Conservation (phyloP, 1,139 yeast genomes). For the Hanseniaspora gamundiae region DNA sequence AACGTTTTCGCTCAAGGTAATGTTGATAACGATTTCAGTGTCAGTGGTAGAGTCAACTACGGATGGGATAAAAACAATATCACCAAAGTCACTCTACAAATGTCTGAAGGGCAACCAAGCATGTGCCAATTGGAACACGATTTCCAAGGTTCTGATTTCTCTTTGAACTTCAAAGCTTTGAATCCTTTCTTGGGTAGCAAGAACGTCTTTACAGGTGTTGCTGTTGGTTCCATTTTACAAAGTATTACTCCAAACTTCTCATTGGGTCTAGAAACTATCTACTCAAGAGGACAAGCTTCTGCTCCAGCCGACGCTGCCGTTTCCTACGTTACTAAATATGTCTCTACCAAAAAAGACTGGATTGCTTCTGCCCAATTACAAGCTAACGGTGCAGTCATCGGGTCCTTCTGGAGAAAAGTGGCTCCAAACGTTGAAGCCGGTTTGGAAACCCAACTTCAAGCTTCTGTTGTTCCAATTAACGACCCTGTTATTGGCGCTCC, state of each 20-base stretch:
- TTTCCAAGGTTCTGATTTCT: slow-evolving; percentile 78
- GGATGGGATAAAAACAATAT: slow-evolving; percentile 77
- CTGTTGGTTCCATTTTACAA: slow-evolving; percentile 85
- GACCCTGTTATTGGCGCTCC: slow-evolving; percentile 78
- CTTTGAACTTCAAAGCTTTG: slow-evolving; percentile 78
- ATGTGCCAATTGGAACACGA: slow-evolving; percentile 97
- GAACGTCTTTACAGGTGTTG: slow-evolving; percentile 73
- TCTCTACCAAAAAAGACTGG: slow-evolving; percentile 61
- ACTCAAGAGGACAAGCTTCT: slow-evolving; percentile 62
- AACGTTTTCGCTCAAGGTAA: slow-evolving; percentile 83
- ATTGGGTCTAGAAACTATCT: slow-evolving; percentile 86
- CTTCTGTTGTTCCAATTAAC: slow-evolving; percentile 65
- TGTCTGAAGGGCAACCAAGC: slow-evolving; percentile 81
- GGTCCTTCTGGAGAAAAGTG: slow-evolving; percentile 90
- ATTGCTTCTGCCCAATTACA: slow-evolving; percentile 89
- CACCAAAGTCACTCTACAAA: slow-evolving; percentile 79
- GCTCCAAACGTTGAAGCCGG: slow-evolving; percentile 94
- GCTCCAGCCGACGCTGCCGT: slow-evolving; percentile 89
- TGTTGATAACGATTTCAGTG: slow-evolving; percentile 72
- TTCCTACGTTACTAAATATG: slow-evolving; percentile 84
- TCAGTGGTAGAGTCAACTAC: slow-evolving; percentile 84
- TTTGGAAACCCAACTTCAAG: slow-evolving; percentile 78
- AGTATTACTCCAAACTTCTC: slow-evolving; percentile 74
- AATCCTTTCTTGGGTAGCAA: slow-evolving; percentile 75
- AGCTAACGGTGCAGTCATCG: slow-evolving; percentile 82